Evolutionary conservation across 2,329 filamentous ascomycete genomes (phyloP).

Genomic region (Aspergillus transmontanensis): DNA sequence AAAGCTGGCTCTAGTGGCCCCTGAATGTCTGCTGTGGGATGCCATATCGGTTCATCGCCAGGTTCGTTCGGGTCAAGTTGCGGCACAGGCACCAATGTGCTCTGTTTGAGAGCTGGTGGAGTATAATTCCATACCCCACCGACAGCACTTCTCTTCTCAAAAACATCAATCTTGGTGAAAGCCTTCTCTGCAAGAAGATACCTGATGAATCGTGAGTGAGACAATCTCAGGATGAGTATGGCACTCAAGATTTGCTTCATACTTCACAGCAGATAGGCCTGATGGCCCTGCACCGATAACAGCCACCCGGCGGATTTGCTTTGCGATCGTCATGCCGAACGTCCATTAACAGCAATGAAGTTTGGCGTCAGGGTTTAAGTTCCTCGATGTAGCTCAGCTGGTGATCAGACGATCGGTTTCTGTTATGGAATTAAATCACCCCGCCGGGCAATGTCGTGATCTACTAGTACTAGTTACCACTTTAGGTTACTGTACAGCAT

Average conservation of each 20-base stretch:
- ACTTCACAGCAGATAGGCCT: slow-evolving; percentile 76
- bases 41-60: slow-evolving; percentile 64
- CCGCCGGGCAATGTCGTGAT: slow-evolving; percentile 3
- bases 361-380: not conserved
- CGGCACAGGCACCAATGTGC: slow-evolving; percentile 57
- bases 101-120: slow-evolving; percentile 48
- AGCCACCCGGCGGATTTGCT: slow-evolving; percentile 56
- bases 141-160: slow-evolving; percentile 75
- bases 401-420: not conserved
- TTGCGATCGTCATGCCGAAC: slow-evolving; percentile 23
- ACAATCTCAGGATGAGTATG: not conserved
- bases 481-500: not conserved
- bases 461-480: not conserved
- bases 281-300: slow-evolving; percentile 82
- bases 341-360: not conserved
- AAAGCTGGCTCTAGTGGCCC: slow-evolving; percentile 58
- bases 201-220: slow-evolving; percentile 40
- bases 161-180: slow-evolving; percentile 73
- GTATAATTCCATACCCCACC: slow-evolving; percentile 90
- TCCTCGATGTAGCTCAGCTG: not conserved
- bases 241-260: slow-evolving; percentile 18
- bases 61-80: slow-evolving; percentile 66
- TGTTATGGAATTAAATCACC: not conserved
- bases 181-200: slow-evolving; percentile 72
- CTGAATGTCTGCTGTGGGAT: slow-evolving; percentile 27